These are phyloP conservation scores for Diatrype stigma DNA, from an alignment of 2,329 filamentous ascomycete genomes.

Conservation along the genomic window DNA sequence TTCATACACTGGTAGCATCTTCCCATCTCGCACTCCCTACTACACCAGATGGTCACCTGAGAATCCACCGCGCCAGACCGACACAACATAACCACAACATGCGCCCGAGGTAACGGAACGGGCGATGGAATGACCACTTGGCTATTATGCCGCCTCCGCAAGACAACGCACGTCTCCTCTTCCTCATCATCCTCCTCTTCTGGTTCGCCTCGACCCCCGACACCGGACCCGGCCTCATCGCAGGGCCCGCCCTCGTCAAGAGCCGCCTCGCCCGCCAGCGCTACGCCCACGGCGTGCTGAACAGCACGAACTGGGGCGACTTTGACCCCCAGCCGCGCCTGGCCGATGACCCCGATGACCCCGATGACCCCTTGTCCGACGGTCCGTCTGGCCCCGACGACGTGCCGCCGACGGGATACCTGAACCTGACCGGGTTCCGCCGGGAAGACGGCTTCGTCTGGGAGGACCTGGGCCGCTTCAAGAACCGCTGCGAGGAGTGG, in stretches of 20 bases:
- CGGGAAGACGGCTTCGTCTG: constrained; percentile 72
- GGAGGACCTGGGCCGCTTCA: constrained; percentile 66
- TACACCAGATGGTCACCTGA: not conserved
- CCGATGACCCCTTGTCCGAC: no score
- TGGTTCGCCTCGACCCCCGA: constrained; percentile 42
- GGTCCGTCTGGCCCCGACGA: constrained; percentile 24
- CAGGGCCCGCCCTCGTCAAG: constrained; percentile 36
- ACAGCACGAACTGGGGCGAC: constrained; percentile 56
- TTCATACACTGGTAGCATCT: no score
- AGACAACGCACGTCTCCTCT: constrained; percentile 40
- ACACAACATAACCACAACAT: constrained; percentile 9
- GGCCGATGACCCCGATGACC: no score
- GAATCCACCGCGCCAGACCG: constrained; percentile 4
- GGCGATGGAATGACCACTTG: constrained; percentile 24
- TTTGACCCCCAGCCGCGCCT: constrained; percentile 50
- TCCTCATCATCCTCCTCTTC: constrained; percentile 40
- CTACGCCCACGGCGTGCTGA: constrained; percentile 49
- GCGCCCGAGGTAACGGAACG: constrained; percentile 17
- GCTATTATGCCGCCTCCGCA: constrained; percentile 48
- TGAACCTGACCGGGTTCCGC: constrained; percentile 76
- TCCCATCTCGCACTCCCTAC: no score
- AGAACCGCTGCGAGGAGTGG: constrained; percentile 59
- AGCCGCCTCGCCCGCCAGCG: constrained; percentile 49
- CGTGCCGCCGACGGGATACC: constrained; percentile 41
- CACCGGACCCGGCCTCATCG: constrained; percentile 36